A percentile compares a stretch with the other conserved stretches of the same genome.
Evolutionary conservation across 139 green algal species (phyloP).

Genomic region (Chlamydomonas eustigma): DNA sequence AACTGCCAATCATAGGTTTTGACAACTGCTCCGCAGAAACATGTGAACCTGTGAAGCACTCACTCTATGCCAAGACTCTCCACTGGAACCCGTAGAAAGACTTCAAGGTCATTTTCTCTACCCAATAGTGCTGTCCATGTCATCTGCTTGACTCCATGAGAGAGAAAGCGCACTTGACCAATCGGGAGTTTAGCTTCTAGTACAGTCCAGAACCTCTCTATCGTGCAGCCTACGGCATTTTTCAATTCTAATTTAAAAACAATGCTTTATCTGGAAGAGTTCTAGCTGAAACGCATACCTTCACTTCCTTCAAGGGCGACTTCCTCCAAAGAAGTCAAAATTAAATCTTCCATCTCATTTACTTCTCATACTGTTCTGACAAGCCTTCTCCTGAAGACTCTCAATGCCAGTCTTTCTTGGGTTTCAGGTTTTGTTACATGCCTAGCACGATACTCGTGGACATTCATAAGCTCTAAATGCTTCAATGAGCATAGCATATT

Average conservation of each 20-base stretch:
- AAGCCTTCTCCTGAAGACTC: too few relatives aligned
- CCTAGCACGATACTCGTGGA: too few relatives aligned
- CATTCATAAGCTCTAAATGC: too few relatives aligned
- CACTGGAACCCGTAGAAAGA: not conserved
- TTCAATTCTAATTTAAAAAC: not conserved
- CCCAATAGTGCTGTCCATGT: not conserved
- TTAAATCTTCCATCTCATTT: not conserved
- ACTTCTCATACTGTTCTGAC: too few relatives aligned
- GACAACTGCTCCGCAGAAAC: not conserved
- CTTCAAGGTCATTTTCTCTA: not conserved
- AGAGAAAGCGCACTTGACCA: not conserved
- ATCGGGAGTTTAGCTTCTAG: not conserved
- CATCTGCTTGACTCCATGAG: not conserved
- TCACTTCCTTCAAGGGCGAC: not conserved
- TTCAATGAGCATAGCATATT: too few relatives aligned
- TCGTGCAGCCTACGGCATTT: not conserved
- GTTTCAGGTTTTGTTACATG: too few relatives aligned
- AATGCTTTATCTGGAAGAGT: not conserved
- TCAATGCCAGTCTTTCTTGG: too few relatives aligned
- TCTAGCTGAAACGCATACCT: not conserved
- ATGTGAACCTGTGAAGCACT: not conserved
- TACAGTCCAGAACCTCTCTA: not conserved
- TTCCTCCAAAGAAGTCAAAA: not conserved
- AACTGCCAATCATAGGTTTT: not conserved
- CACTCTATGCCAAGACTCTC: not conserved